A percentile compares a stretch with the other conserved stretches of the same genome.
phyloP scores from a whole-genome alignment of 1,284 basidiomycete species.

The Coniferiporia weirii region DNA sequence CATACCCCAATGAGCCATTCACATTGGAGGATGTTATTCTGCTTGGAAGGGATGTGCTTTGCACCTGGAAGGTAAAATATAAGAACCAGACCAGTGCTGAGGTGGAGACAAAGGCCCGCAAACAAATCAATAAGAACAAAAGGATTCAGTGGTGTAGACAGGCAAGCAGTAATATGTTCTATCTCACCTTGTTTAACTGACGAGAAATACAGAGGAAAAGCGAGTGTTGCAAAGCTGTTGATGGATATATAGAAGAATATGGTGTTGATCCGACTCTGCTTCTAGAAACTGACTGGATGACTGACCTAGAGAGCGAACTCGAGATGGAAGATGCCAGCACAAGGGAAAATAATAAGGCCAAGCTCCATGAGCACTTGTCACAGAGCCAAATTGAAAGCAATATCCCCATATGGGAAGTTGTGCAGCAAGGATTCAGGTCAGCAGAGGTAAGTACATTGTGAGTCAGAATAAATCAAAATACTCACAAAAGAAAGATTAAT shows the following conservation, averaged over 20 bases:
- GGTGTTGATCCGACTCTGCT: neutral
- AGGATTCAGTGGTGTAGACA: neutral
- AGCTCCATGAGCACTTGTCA: neutral
- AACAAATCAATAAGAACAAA: neutral
- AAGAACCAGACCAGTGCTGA: neutral
- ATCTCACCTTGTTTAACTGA: neutral
- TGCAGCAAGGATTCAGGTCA: slow-evolving; percentile 3
- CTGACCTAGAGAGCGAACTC: slow-evolving; percentile 1
- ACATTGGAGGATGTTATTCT: neutral
- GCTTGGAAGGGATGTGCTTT: neutral
- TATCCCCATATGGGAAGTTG: neutral
- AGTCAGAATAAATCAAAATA: neutral
- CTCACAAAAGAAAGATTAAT: neutral
- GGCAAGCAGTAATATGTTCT: neutral
- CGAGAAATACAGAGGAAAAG: neutral
- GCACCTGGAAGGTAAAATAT: neutral
- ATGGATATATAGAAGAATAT: neutral
- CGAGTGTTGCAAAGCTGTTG: neutral
- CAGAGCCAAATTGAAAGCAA: neutral
- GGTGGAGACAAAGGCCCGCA: neutral
- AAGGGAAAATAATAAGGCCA: neutral
- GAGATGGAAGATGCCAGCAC: neutral
- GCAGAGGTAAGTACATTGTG: neutral
- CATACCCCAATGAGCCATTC: neutral
- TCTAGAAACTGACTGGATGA: slow-evolving; percentile 6